Conservation (phyloP, 2,329 filamentous ascomycete species). For the Verticillium isaacii region DNA sequence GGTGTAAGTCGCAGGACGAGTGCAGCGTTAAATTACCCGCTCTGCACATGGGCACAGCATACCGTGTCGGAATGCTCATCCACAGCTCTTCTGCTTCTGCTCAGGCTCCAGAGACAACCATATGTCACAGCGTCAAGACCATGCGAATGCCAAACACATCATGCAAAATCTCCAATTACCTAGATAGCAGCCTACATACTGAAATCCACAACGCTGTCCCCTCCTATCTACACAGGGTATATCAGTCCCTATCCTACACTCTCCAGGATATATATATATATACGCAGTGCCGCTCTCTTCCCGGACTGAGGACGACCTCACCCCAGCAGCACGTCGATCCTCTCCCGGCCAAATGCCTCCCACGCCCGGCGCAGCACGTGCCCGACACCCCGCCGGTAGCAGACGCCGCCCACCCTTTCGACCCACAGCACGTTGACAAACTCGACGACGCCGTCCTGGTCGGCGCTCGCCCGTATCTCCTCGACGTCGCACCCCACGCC, state of each 20-base stretch:
- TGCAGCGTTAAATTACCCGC: no score
- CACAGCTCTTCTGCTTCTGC: no score
- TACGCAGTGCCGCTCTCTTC: not conserved
- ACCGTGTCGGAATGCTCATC: no score
- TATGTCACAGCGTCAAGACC: no score
- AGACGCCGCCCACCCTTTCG: conserved; percentile 37
- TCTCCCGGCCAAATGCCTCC: conserved; percentile 33
- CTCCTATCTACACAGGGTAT: not conserved
- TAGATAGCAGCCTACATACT: not conserved
- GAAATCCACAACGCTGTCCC: not conserved
- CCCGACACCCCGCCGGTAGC: conserved; percentile 35
- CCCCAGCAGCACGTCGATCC: conserved; percentile 36
- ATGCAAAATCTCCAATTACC: not conserved
- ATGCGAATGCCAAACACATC: no score
- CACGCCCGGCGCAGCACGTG: conserved; percentile 35
- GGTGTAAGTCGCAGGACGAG: no score
- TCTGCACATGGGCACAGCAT: no score
- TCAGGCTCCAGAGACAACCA: no score
- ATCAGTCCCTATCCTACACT: not conserved
- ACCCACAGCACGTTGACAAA: conserved; percentile 43
- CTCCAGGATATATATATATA: not conserved
- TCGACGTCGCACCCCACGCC: conserved; percentile 20
- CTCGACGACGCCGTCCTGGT: conserved; percentile 36
- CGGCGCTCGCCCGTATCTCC: conserved; percentile 34
- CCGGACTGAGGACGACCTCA: conserved; percentile 11